Base-by-base conservation (phyloP, 176 grass and related monocot species). In the Miscanthus lutarioriparius region DNA sequence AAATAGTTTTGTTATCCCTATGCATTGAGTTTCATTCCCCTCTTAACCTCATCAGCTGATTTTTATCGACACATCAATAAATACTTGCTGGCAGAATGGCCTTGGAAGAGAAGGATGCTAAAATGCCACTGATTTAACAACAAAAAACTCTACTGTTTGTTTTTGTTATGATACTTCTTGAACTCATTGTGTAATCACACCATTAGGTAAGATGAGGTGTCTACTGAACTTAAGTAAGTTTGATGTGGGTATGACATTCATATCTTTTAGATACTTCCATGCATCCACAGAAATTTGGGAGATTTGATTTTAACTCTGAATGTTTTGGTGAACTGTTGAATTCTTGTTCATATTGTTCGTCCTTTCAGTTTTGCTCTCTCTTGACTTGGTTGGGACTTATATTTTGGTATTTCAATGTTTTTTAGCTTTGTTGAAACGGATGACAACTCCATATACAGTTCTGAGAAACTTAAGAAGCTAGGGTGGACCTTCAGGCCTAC, bases 401-500 rank as follows among this genome's bases (percentile, higher is more conserved):
- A 16, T 23, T 48, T 23, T 0, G 28, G 5, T 74, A 3, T 74
- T 56, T 19, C 10, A 4, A 68, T 79, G 62, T 17, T 56, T 79
- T 77, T 61, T 43, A 88, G 86, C 17, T 86, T 83, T 88, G 40
- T 67, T 4, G 86, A 91, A 86, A 48, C 47, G 67, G 86, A 86
- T 28, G 22, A 35, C 10, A 77, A n/a, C 39, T 12, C 1, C 4
- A 2, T 20, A 15, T 38, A 8, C 39, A 88, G 73, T 70, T 79
- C 44, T 0, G 76, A 87, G 44, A 89, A 92, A 81, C 70, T 92
- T 70, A 63, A 84, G 80, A 77, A 64, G 64, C 64, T 77, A 19
- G 91, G 91, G 1, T 89, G 87, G 84, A 86, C 72, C 67, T 89
- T 89, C 80, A 89, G 87, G 63, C 54, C 86, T 58, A 23, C 35